phyloP scores from a whole-genome alignment of 2,329 filamentous ascomycete species.

The Plenodomus tracheiphilus region DNA sequence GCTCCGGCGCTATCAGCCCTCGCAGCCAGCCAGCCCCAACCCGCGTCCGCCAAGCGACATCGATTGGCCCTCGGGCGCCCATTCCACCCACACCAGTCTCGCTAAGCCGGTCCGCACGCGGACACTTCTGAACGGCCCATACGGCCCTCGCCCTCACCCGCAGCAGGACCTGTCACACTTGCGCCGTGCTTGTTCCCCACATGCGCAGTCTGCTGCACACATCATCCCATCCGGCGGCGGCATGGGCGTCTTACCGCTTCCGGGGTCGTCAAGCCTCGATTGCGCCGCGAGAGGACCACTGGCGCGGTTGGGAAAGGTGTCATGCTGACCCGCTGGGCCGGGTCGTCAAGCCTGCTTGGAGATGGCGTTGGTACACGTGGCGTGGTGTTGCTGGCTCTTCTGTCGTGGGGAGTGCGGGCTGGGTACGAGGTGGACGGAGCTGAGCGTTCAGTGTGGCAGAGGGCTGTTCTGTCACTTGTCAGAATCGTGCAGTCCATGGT shows the following conservation, averaged over 20 bases:
- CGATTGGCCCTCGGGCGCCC: conserved; percentile 29
- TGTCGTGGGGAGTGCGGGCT: conserved; percentile 1
- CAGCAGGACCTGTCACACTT: conserved; percentile 39
- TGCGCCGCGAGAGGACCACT: not conserved
- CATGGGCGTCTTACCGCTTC: not conserved
- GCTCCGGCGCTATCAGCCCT: conserved; percentile 17
- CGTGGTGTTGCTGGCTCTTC: conserved; percentile 20
- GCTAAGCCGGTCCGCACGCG: conserved; percentile 36
- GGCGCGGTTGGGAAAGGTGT: conserved; percentile 6
- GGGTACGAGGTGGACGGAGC: not conserved
- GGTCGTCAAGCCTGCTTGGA: conserved; percentile 18
- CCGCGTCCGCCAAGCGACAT: conserved; percentile 34
- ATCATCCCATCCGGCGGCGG: conserved; percentile 14
- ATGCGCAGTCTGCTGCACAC: conserved; percentile 12
- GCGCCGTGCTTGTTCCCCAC: conserved; percentile 12
- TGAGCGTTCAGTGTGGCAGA: not conserved
- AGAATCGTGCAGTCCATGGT: not conserved
- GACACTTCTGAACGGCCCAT: conserved; percentile 1
- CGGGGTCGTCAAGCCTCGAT: not conserved
- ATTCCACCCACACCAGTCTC: conserved; percentile 27
- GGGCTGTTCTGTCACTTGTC: not conserved
- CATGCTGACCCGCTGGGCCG: conserved; percentile 24
- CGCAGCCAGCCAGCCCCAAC: conserved; percentile 32
- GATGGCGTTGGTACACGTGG: conserved; percentile 39
- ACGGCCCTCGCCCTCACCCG: conserved; percentile 36